A percentile compares a stretch with the other conserved stretches of the same genome.
Evolutionary conservation across 208 protist genomes (phyloP).

Genomic region (Leishmania arabica): DNA sequence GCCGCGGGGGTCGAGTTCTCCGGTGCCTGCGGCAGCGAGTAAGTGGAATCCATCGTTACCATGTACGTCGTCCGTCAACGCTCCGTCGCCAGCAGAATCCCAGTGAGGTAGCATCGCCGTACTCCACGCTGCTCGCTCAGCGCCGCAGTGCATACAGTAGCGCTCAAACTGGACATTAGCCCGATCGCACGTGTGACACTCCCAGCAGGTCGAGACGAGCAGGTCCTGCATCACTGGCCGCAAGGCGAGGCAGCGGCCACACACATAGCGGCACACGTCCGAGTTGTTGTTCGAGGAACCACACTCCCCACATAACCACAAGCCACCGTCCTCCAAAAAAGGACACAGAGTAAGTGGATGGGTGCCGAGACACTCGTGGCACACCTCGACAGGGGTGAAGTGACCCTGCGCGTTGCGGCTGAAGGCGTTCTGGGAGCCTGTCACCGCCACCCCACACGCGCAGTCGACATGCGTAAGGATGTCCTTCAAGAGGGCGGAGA

Average conservation of each 20-base stretch:
- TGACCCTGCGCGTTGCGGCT: slow-evolving; percentile 17
- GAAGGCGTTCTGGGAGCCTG: slow-evolving; percentile 22
- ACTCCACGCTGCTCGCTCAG: slow-evolving; percentile 22
- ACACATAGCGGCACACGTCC: slow-evolving; percentile 83
- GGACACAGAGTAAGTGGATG: slow-evolving; percentile 63
- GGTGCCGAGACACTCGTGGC: slow-evolving; percentile 68
- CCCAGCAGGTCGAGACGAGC: slow-evolving; percentile 65
- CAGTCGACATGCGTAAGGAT: slow-evolving; percentile 50
- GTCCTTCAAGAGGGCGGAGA: slow-evolving; percentile 50
- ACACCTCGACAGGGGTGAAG: slow-evolving; percentile 37
- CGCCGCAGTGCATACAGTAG: slow-evolving; percentile 81
- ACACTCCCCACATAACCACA: slow-evolving; percentile 70
- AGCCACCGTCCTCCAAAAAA: slow-evolving; percentile 19
- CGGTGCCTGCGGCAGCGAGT: background rate
- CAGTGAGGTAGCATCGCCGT: background rate
- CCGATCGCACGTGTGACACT: slow-evolving; percentile 56
- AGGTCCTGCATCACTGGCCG: slow-evolving; percentile 58
- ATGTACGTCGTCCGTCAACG: background rate
- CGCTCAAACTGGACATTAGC: slow-evolving; percentile 79
- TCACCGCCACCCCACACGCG: slow-evolving; percentile 32
- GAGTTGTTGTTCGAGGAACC: slow-evolving; percentile 55
- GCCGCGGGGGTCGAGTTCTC: background rate
- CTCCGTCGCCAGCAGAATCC: background rate
- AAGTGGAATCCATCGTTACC: no score
- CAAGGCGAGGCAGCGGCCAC: slow-evolving; percentile 62